Evolutionary conservation across 257 asterid species (phyloP).

Genomic region (Lantana camara): DNA sequence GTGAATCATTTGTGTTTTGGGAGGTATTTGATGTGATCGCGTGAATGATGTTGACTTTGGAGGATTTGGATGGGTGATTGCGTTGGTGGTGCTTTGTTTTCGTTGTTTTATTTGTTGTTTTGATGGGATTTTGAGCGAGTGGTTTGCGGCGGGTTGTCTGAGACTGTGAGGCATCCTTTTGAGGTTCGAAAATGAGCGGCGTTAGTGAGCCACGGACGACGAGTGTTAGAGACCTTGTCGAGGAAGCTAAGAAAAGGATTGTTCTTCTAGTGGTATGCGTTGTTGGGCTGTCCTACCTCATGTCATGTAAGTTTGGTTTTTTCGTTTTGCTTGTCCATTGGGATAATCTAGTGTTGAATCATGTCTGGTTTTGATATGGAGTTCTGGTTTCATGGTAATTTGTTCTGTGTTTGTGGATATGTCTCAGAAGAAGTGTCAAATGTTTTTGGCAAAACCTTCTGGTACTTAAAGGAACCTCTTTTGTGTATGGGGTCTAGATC

Average conservation of each 20-base stretch:
- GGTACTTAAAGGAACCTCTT: no score
- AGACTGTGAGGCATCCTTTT: background rate
- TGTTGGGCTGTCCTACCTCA: constrained; percentile 34
- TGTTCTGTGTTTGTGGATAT: background rate
- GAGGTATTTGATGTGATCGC: background rate
- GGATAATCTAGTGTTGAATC: background rate
- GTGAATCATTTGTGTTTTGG: background rate
- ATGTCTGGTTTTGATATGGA: background rate
- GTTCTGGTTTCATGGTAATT: background rate
- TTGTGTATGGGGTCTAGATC: no score
- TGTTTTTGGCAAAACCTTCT: no score
- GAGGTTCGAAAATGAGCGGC: constrained; percentile 14
- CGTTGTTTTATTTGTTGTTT: background rate
- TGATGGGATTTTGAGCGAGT: background rate
- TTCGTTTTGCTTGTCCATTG: background rate
- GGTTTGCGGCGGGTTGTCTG: background rate
- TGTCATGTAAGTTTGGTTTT: constrained; percentile 31
- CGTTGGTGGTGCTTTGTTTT: background rate
- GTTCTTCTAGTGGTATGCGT: constrained; percentile 28
- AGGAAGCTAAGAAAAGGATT: constrained; percentile 36
- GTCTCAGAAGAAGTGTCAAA: no score
- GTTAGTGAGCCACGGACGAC: constrained; percentile 8
- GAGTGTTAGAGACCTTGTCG: constrained; percentile 26
- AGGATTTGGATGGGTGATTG: constrained; percentile 2
- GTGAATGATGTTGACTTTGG: background rate